A percentile compares a stretch with the other conserved stretches of the same genome.
Conservation (phyloP, 2,329 filamentous ascomycete species). For the Diaporthe citri region DNA sequence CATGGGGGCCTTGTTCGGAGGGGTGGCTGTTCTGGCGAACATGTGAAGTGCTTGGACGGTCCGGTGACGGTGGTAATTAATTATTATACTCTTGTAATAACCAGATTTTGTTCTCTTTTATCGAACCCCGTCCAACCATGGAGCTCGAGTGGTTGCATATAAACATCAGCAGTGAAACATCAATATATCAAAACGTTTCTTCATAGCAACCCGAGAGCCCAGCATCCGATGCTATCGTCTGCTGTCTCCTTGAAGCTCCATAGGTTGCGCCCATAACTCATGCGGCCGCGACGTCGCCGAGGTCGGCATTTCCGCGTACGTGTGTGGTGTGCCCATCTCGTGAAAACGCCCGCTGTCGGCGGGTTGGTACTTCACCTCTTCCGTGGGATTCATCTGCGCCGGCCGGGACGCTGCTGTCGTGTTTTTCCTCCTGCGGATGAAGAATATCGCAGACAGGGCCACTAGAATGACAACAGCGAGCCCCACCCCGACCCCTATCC, state of each 20-base stretch:
- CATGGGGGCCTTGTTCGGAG: conserved; percentile 15
- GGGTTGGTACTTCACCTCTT: not conserved
- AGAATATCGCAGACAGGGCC: not conserved
- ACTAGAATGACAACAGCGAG: not conserved
- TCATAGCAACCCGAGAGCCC: not conserved
- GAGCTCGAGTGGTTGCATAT: not conserved
- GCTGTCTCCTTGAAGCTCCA: conserved; percentile 4
- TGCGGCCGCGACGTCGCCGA: not conserved
- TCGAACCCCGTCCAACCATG: not conserved
- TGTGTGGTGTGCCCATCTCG: not conserved
- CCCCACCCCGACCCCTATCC: conserved; percentile 27
- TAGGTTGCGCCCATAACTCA: conserved; percentile 6
- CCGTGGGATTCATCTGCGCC: not conserved
- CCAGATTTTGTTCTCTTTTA: not conserved
- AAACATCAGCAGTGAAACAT: not conserved
- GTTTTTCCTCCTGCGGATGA: conserved; percentile 4
- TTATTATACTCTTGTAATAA: conserved; percentile 9
- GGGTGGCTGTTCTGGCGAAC: not conserved
- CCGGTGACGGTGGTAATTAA: not conserved
- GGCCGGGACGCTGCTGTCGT: not conserved
- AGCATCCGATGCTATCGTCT: not conserved
- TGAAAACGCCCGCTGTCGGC: not conserved
- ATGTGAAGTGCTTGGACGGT: not conserved
- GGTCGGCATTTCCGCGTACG: conserved; percentile 4
- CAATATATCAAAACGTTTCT: not conserved